phyloP scores from a whole-genome alignment of 805 yeast species.

The Sungouiella blattae region DNA sequence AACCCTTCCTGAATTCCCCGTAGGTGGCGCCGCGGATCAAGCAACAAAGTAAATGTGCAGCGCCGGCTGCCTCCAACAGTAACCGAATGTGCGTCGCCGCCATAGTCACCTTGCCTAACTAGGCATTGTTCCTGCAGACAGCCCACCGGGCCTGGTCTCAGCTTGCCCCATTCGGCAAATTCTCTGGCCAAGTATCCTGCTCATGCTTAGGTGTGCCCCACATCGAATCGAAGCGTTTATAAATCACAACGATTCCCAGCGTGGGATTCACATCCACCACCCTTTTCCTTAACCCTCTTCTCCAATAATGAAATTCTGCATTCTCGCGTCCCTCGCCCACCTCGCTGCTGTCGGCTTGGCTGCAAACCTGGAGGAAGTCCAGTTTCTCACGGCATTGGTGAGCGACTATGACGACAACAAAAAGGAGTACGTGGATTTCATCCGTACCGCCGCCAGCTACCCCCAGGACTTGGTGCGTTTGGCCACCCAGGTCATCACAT shows the following conservation, averaged over 20 bases:
- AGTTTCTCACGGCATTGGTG: constrained; percentile 34
- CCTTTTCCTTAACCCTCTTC: neutral
- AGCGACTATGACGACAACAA: constrained; percentile 31
- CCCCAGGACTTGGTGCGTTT: constrained; percentile 30
- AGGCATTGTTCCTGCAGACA: neutral
- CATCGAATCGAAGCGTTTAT: too few species aligned
- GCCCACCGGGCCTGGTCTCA: neutral
- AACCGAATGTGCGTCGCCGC: too few species aligned
- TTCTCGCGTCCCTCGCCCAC: constrained; percentile 8
- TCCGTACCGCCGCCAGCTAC: constrained; percentile 23
- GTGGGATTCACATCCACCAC: neutral
- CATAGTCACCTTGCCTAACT: neutral
- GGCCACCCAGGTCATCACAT: constrained; percentile 32
- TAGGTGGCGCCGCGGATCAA: too few species aligned
- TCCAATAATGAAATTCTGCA: constrained; percentile 17
- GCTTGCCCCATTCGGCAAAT: neutral
- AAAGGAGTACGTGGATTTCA: constrained; percentile 28
- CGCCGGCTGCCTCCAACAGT: too few species aligned
- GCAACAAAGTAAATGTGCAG: too few species aligned
- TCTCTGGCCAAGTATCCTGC: neutral
- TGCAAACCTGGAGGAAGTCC: constrained; percentile 9
- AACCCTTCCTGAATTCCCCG: too few species aligned
- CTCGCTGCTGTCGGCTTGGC: constrained; percentile 5
- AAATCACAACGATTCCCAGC: too few species aligned
- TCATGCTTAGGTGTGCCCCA: neutral